A percentile compares a stretch with the other conserved stretches of the same genome.
phyloP scores from a whole-genome alignment of 306 rosid genomes.

The Fragaria ananassa region DNA sequence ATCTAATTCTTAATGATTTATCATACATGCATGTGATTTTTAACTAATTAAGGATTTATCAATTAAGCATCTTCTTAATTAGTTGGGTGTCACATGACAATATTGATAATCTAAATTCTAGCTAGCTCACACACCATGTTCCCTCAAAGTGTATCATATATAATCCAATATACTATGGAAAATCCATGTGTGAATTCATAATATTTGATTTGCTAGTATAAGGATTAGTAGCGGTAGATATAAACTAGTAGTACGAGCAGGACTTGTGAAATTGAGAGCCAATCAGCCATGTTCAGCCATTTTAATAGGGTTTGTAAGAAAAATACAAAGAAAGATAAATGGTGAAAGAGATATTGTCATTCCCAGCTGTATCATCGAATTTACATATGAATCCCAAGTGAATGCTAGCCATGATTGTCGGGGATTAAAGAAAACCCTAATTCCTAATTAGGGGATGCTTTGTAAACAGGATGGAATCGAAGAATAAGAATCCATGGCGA shows the following conservation, averaged over 20 bases:
- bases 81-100: conserved; percentile 21
- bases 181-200: background rate
- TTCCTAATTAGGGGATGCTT: conserved; percentile 10
- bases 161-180: background rate
- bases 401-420: conserved; percentile 62
- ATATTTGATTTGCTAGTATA: too few species aligned
- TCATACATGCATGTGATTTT: background rate
- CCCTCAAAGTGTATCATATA: conserved; percentile 21
- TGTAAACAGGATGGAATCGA: background rate
- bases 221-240: background rate
- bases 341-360: conserved; percentile 30
- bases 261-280: conserved; percentile 26
- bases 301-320: background rate
- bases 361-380: conserved; percentile 42
- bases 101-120: background rate
- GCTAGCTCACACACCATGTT: conserved; percentile 4
- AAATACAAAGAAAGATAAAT: conserved; percentile 1
- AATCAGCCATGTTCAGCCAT: conserved; percentile 26
- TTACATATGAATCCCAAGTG: conserved; percentile 24
- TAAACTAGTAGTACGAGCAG: background rate
- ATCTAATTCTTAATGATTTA: background rate
- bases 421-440: conserved; percentile 8
- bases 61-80: conserved; percentile 1
- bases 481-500: too few species aligned
- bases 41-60: background rate